These are phyloP conservation scores for Colletotrichum kahawae DNA, from an alignment of 2,329 filamentous ascomycete genomes.

Conservation along the genomic window DNA sequence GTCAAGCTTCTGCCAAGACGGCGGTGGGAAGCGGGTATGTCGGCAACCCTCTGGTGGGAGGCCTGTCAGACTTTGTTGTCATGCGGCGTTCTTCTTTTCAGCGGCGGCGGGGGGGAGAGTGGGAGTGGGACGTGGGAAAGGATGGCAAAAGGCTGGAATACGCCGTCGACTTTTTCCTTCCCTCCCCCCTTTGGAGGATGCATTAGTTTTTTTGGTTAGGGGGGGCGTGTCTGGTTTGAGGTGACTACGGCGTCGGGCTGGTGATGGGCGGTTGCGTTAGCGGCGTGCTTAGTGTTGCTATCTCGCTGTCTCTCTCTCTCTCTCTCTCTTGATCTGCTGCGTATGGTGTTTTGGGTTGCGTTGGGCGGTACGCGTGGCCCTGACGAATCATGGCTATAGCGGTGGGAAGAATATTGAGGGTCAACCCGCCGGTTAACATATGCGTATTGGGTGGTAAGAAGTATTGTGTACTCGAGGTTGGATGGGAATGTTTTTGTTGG, in stretches of 20 bases:
- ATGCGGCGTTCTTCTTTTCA: background rate
- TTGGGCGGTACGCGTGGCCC: background rate
- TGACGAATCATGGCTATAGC: background rate
- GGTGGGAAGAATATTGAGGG: background rate
- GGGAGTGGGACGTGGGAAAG: background rate
- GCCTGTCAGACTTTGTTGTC: background rate
- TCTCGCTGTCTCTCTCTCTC: background rate
- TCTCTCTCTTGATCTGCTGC: background rate
- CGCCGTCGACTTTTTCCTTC: background rate
- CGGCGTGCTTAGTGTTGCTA: background rate
- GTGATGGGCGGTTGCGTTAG: background rate
- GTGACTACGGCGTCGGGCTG: background rate
- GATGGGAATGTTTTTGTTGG: background rate
- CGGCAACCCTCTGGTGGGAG: background rate
- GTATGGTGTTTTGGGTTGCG: background rate
- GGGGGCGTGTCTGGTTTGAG: background rate
- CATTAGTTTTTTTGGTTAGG: background rate
- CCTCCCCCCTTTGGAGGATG: background rate
- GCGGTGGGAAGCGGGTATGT: conserved; percentile 14
- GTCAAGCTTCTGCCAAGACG: conserved; percentile 22
- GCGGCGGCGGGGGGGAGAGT: background rate
- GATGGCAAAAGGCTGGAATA: background rate
- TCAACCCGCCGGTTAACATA: background rate
- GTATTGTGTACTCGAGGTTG: background rate
- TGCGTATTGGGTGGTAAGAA: background rate